Evolutionary conservation across 1,284 basidiomycete species (phyloP).

Genomic region (Flammula alnicola): DNA sequence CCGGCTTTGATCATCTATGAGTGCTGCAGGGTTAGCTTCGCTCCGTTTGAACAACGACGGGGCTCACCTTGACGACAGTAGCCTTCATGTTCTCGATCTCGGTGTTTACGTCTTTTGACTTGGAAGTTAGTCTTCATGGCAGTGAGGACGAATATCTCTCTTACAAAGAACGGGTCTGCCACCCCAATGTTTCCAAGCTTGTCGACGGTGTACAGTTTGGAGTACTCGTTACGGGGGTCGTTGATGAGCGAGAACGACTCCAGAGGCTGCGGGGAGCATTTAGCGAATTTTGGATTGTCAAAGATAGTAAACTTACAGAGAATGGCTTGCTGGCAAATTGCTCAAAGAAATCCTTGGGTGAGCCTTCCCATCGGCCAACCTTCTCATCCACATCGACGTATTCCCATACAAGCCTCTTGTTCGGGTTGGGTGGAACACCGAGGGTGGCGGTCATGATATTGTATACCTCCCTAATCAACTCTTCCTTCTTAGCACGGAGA

Average conservation of each 20-base stretch:
- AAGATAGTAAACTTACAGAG: slow-evolving; percentile 45
- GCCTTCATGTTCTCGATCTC: slow-evolving; percentile 81
- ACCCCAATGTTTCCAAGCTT: slow-evolving; percentile 93
- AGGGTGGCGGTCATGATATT: slow-evolving; percentile 86
- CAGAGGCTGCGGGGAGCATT: slow-evolving; percentile 43
- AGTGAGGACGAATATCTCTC: slow-evolving; percentile 28
- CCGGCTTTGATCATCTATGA: slow-evolving; percentile 81
- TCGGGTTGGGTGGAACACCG: slow-evolving; percentile 80
- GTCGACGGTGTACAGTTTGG: slow-evolving; percentile 90
- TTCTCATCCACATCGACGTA: slow-evolving; percentile 86
- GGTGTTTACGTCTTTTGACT: slow-evolving; percentile 82
- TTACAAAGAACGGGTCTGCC: slow-evolving; percentile 81
- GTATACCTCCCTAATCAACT: slow-evolving; percentile 85
- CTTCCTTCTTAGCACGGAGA: slow-evolving; percentile 82
- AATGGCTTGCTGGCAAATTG: slow-evolving; percentile 62
- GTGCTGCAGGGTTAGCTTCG: neutral
- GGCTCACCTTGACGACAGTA: slow-evolving; percentile 69
- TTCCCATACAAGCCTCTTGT: slow-evolving; percentile 84
- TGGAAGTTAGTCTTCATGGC: slow-evolving; percentile 4
- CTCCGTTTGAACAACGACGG: neutral
- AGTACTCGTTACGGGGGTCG: slow-evolving; percentile 87
- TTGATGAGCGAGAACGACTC: slow-evolving; percentile 93
- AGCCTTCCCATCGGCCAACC: slow-evolving; percentile 76
- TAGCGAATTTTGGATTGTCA: slow-evolving; percentile 5
- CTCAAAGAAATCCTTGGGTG: slow-evolving; percentile 81